phyloP scores from a whole-genome alignment of 2,329 filamentous ascomycete genomes.

The Nannizziopsis barbatae region DNA sequence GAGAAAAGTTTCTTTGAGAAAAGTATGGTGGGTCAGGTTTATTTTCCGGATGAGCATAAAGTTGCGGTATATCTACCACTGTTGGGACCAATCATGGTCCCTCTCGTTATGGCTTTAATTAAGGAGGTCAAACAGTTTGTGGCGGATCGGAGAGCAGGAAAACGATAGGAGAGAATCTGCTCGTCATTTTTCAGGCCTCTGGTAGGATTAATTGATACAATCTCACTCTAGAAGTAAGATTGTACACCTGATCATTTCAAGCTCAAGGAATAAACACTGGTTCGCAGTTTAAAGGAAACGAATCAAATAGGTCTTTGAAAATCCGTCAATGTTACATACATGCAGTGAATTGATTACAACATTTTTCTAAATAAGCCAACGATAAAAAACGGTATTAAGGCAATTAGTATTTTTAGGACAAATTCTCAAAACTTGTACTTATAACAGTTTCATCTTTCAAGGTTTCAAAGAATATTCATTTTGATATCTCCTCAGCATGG shows the following conservation, averaged over 20 bases:
- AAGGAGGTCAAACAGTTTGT: constrained; percentile 60
- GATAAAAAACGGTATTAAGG: no score
- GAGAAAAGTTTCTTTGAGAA: constrained; percentile 97
- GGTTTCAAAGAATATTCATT: constrained; percentile 4
- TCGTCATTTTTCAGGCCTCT: no score
- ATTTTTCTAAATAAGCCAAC: no score
- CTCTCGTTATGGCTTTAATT: constrained; percentile 68
- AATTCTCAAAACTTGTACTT: background rate
- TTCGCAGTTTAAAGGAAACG: no score
- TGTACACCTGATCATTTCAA: no score
- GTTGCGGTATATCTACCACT: constrained; percentile 90
- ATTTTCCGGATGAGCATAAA: constrained; percentile 98
- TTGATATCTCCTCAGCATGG: constrained; percentile 7
- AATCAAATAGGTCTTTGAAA: no score
- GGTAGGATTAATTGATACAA: no score
- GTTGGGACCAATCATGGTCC: constrained; percentile 80
- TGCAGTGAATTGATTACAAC: no score
- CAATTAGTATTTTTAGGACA: no score
- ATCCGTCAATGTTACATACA: no score
- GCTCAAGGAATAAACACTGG: no score
- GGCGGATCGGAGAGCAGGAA: constrained; percentile 24
- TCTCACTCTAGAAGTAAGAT: no score
- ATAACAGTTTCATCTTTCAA: background rate
- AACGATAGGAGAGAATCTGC: background rate
- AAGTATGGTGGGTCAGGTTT: constrained; percentile 96